These are phyloP conservation scores for Sporothrix curviconia DNA, from an alignment of 2,329 filamentous ascomycete genomes.

Conservation along the genomic window DNA sequence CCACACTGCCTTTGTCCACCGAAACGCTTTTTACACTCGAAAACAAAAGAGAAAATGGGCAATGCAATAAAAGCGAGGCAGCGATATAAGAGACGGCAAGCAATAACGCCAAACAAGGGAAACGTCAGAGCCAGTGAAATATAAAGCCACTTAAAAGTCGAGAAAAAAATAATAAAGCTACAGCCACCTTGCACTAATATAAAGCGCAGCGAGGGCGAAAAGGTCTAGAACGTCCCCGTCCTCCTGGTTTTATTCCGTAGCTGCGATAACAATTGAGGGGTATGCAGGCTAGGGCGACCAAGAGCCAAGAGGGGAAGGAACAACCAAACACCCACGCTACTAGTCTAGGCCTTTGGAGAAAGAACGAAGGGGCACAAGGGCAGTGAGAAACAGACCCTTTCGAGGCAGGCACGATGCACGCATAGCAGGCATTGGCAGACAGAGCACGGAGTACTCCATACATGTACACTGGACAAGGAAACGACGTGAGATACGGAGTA, in stretches of 20 bases:
- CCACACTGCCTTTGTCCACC: not conserved
- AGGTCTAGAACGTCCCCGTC: constrained; percentile 17
- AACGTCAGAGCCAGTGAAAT: constrained; percentile 2
- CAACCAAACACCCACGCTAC: constrained; percentile 13
- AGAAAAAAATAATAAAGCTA: constrained; percentile 6
- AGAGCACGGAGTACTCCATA: constrained; percentile 1
- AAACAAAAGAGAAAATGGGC: not conserved
- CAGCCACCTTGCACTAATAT: constrained; percentile 12
- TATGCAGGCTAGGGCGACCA: constrained; percentile 10
- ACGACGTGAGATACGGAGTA: not conserved
- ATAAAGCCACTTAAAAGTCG: constrained; percentile 1
- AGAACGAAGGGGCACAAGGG: not conserved
- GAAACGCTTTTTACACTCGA: not conserved
- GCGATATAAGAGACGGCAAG: constrained; percentile 1
- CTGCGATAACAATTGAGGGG: constrained; percentile 17
- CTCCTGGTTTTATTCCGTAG: constrained; percentile 11
- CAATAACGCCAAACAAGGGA: constrained; percentile 1
- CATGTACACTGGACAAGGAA: too few species aligned
- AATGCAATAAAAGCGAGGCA: not conserved
- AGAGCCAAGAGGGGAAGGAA: constrained; percentile 12
- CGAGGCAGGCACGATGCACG: not conserved
- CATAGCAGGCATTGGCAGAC: not conserved
- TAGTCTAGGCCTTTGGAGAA: not conserved
- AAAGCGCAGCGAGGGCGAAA: constrained; percentile 7
- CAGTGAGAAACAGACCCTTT: too few species aligned